Evolutionary conservation across 2,329 filamentous ascomycete genomes (phyloP), one percentile per base, ranked within the genome.

Genomic region (Fusarium nanum): DNA sequence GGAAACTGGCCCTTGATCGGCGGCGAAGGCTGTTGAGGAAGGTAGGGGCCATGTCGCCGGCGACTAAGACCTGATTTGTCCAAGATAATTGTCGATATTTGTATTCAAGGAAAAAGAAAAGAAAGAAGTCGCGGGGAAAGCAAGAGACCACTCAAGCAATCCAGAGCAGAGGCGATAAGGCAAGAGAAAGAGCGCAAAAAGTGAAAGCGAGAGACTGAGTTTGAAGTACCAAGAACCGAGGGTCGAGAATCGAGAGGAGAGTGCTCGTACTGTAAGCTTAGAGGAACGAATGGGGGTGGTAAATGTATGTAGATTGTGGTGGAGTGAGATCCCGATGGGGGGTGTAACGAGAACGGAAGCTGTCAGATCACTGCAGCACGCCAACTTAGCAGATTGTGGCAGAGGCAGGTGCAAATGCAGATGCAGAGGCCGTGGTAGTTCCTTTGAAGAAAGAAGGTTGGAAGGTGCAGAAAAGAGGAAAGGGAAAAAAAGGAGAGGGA

Each of bases 11-110:
- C 79, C 86, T 91, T 60, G 92, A 96, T 74, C 91, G 90, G 73
- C 93, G 89, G 74, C 93, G 91, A 60, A 97, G 82, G 76, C 91
- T 89, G 72, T 80, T 87, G 67, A 96, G 85, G 77, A 97, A 93
- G 45, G 90, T 82, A 34, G 87, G 86, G 59, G 87, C 83, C 87
- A 89, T 70, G 69, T 67, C 71, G 70, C 64, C 68, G 54, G 64
- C 72, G 56, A 73, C 56, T 70, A 54, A 59, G 58, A 66, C 50
- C 62, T 73, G 41, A 56, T 59, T 42, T 70, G 60, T 56, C 57
- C 32, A 62, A 54, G 45, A 44, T 53, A 44, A 37, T 47, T 20
- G 55, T 52, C 54, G 30, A 59, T 64, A 54, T 30, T 48, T 49
- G 69, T 64, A 25, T 56, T 27, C 22, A 42, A 53, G 32, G 34